Base-by-base conservation (phyloP, 345 rosid genomes). In the Gossypium mustelinum region DNA sequence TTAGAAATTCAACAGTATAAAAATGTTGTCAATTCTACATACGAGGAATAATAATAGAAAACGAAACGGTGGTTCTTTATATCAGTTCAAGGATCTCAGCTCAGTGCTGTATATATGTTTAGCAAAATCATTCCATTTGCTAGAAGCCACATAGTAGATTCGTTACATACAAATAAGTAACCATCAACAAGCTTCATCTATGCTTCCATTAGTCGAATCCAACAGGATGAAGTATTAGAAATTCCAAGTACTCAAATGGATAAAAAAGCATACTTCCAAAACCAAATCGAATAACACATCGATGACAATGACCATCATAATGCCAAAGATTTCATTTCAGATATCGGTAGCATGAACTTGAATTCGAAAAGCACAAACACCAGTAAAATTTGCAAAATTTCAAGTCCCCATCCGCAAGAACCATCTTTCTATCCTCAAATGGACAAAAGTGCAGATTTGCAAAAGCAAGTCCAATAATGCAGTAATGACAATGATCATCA, bases 261-360 rank as follows among this genome's bases (percentile, higher is more conserved):
- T 12, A 17, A 17, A 62, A 39, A 11, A 8, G 50, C 17, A 50
- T 43, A 58, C 14, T 52, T 27, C 20, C 62, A 64, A 74, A 54
- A 63, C 4, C 6, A 74, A 52, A 6, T n/a, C 39, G 6, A 29
- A 29, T 29, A 29, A 29, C 39, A 29, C 34, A 29, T 3, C 41
- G 8, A 18, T 44, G 27, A 43, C 16, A 65, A 20, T 18, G 22
- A 43, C 16, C 48, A 65, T 54, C 43, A 2, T 29, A 68, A 9
- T 52, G 41, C 11, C 54, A 12, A 51, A 39, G 24, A 18, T 65
- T 17, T n/a, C 72, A 50, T 54, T 7, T 39, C 34, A 27, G 9
- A 45, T 52, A 70, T 20, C 71, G 17, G n/a, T 13, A 59, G 48
- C 68, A 58, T 41, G 34, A 64, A 74, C 14, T 29, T 65, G 22